Evolutionary conservation across 139 green algal genomes (phyloP).

Genomic region (Eudorina sp.): DNA sequence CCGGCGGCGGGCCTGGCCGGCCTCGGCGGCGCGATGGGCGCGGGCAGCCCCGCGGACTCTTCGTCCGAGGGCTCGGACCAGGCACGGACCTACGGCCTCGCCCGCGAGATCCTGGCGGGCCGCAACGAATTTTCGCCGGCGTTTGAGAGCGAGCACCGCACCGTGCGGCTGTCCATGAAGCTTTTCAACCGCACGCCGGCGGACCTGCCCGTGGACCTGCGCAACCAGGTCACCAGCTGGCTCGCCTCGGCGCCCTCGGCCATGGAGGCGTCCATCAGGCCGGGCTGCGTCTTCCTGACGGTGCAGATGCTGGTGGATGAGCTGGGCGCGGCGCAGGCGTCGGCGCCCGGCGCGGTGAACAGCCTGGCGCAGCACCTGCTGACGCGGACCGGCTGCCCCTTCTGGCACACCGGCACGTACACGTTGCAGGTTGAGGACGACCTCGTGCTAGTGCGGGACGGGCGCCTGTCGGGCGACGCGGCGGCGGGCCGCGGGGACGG

Average conservation of each 20-base stretch:
- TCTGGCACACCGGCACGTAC: constrained; percentile 69
- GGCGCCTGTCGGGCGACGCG: not conserved
- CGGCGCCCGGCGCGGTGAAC: constrained; percentile 42
- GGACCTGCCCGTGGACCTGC: constrained; percentile 78
- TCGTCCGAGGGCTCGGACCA: constrained; percentile 16
- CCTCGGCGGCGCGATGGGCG: not conserved
- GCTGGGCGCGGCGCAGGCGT: not conserved
- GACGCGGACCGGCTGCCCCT: constrained; percentile 45
- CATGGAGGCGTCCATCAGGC: constrained; percentile 82
- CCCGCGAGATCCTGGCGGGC: constrained; percentile 51
- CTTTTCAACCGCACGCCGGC: constrained; percentile 86
- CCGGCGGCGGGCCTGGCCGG: not conserved
- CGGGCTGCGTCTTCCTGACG: constrained; percentile 85
- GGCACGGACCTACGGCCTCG: constrained; percentile 50
- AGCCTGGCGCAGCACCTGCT: constrained; percentile 62
- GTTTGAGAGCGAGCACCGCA: constrained; percentile 57
- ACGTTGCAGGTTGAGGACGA: constrained; percentile 62
- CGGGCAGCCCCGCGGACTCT: not conserved
- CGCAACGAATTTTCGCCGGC: constrained; percentile 47
- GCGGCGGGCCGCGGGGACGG: not conserved
- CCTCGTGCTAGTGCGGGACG: constrained; percentile 37
- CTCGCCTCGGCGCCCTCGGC: constrained; percentile 56
- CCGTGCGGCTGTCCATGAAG: constrained; percentile 78
- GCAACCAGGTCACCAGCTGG: constrained; percentile 67
- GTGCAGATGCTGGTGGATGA: constrained; percentile 68